These are phyloP conservation scores for Fragilariopsis cylindrus DNA, from an alignment of 108 stramenopile species.

Conservation along the genomic window DNA sequence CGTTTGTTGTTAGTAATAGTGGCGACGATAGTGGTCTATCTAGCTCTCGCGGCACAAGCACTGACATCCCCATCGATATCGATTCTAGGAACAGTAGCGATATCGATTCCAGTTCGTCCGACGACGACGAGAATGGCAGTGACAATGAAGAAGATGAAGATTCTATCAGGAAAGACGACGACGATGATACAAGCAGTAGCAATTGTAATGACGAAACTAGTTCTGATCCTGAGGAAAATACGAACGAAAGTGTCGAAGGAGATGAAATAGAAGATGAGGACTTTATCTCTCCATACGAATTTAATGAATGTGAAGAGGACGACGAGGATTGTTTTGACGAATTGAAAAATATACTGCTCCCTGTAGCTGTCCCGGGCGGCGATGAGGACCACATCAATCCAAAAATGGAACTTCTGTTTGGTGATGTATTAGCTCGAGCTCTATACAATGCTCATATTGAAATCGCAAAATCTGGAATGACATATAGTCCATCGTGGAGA, in stretches of 20 bases:
- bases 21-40: too few species aligned
- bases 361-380: neutral
- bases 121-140: neutral
- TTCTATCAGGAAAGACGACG: neutral
- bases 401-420: conserved; percentile 24
- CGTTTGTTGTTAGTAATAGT: too few species aligned
- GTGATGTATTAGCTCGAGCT: conserved; percentile 16
- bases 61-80: neutral
- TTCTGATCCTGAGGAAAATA: neutral
- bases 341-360: conserved; percentile 19
- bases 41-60: too few species aligned
- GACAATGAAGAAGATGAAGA: neutral
- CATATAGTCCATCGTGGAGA: conserved; percentile 35
- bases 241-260: neutral
- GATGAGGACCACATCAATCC: conserved; percentile 6
- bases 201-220: neutral
- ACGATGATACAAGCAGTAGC: neutral
- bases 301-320: conserved; percentile 28
- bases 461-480: conserved; percentile 42
- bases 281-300: conserved; percentile 39
- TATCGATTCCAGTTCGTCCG: neutral
- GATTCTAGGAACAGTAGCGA: neutral
- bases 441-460: conserved; percentile 25
- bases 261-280: neutral
- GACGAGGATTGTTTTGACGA: conserved; percentile 26